Conservation (phyloP, 306 rosid species). For the Pueraria montana region DNA sequence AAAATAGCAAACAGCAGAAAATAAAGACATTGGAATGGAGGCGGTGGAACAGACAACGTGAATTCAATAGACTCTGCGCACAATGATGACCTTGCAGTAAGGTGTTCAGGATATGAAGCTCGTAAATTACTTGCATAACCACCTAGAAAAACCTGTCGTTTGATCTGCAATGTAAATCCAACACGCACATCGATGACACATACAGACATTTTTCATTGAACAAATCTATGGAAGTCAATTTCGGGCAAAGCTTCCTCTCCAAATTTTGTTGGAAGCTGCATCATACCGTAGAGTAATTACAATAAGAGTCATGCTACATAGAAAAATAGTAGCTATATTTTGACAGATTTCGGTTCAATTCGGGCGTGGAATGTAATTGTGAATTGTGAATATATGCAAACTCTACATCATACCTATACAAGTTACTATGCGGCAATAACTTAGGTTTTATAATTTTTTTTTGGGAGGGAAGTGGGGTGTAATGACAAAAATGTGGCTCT, state of each 20-base stretch:
- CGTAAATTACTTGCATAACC: not conserved
- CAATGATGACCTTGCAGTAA: conserved; percentile 24
- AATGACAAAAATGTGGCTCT: conserved; percentile 41
- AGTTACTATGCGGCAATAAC: not conserved
- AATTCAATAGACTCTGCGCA: conserved; percentile 17
- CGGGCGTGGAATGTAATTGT: conserved; percentile 11
- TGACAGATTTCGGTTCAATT: not conserved
- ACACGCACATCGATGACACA: conserved; percentile 21
- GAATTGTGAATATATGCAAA: conserved; percentile 36
- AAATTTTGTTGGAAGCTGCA: conserved; percentile 43
- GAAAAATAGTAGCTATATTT: not conserved
- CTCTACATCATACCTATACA: conserved; percentile 8
- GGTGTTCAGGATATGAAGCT: conserved; percentile 3
- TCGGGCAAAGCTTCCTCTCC: conserved; percentile 39
- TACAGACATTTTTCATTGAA: conserved; percentile 13
- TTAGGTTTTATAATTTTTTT: not conserved
- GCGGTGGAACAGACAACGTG: conserved; percentile 32
- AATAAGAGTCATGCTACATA: conserved; percentile 18
- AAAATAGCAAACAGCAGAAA: conserved; percentile 23
- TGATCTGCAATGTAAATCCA: conserved; percentile 23
- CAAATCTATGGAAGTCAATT: conserved; percentile 12
- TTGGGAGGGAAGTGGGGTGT: not conserved
- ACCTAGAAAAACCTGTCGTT: conserved; percentile 3
- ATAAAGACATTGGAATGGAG: conserved; percentile 37
- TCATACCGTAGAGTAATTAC: conserved; percentile 28